Base-by-base conservation (phyloP, 495 filamentous ascomycete genomes). In the Diplogelasinospora grovesii region DNA sequence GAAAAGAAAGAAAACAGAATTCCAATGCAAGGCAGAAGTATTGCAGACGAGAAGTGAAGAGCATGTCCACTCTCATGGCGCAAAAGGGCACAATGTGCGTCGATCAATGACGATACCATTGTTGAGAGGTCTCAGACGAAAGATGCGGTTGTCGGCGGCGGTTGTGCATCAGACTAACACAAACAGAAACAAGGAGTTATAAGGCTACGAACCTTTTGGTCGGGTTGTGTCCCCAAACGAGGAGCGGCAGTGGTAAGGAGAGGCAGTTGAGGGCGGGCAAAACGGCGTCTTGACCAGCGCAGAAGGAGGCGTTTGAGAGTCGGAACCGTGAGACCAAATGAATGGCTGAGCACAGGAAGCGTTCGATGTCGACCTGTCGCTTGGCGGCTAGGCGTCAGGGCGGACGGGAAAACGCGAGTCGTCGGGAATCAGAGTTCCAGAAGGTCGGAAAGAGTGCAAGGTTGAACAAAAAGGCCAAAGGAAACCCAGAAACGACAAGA, bases 241-340 rank as follows among this genome's bases (percentile, higher is more conserved):
- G 15, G 43, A 10, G 25, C 31, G 44, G 43, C 29, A 47, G 28
- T 28, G 36, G 22, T 36, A 36, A 39, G 26, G 44, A 31, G 41
- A 34, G 13, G 44, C 35, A 41, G 39, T 26, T 18, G 34, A 16
- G 22, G 26, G 41, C 35, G 31, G 35, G 14, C 35, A 36, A 25
- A 14, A n/a, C 22, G 40, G 35, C n/a, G 29, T 41, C 38, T 47
- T 43, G 36, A 41, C 13, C 37, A 23, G 35, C 21, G 52, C 39
- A 36, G 43, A 43, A 34, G 41, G 43, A 34, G 30, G 50, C 37
- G 53, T 59, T 50, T 59, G 49, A 49, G 46, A 30, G 38, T 40
- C 32, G 11, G 36, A 26, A 28, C 26, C 20, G 43, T 39, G 50
- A 50, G 45, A 50, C 44, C 48, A 33, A 52, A 56, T 54, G 45